Evolutionary conservation across 495 filamentous ascomycete genomes (phyloP), one percentile per base, ranked within the genome.

Genomic region (Aspergillus cavernicola): DNA sequence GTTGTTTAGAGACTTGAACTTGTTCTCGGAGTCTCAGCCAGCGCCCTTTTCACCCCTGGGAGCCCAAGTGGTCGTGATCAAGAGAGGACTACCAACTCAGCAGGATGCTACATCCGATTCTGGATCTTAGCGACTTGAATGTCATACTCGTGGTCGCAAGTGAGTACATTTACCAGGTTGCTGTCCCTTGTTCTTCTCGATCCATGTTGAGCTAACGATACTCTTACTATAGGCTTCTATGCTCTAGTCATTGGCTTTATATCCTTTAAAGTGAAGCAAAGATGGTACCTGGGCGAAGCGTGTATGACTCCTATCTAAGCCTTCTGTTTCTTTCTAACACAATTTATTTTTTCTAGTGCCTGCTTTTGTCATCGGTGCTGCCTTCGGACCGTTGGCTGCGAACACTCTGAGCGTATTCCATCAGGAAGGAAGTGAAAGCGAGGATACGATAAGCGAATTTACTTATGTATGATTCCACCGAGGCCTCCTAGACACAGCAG

Each of bases 211-310:
- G 20, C 35, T 48, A 13, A 33, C 16, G 11, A 12, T 37, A 44
- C 15, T 48, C 16, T 32, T 13, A 26, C 20, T 31, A 22, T 63
- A 73, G 70, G 67, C 11, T 39, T 69, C 22, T 72, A 63, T 35
- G 50, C 67, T 12, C 65, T 72, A 8, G 6, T 67, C 24, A 63
- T 76, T 49, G 78, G 78, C 23, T 66, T 80, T 56, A 66, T 81
- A 26, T 80, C 80, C 6, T 64, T 77, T 23, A 73, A 77, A 51
- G 61, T 83, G 54, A 81, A 81, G 55, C 72, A 71, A 20, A 63
- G 58, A 53, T 81, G 78, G 78, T 80, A 79, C 55, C 71, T 83
- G 3, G 80, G 80, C 8, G 80, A 83, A 69, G 79, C 80, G 31
- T 67, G 79, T 82, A 53, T 51, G 77, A 67, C 42, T 16, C 22